These are phyloP conservation scores for Quercus lobata DNA, from an alignment of 331 rosid species.

Conservation along the genomic window DNA sequence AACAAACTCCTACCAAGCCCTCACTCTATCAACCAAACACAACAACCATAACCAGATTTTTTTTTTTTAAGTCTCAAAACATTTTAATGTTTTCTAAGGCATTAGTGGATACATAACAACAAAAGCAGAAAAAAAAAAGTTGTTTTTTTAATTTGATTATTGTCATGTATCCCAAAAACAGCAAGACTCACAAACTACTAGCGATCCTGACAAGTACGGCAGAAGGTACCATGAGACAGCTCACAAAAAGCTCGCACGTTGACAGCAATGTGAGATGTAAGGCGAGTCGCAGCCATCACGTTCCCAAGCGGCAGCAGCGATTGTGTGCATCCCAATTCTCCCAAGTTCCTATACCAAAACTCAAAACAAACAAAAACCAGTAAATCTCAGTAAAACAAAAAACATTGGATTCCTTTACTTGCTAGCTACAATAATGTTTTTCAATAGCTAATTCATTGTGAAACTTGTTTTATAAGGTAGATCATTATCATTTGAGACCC, in stretches of 20 bases:
- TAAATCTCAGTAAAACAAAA: neutral
- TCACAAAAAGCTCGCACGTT: conserved; percentile 65
- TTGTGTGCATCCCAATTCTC: conserved; percentile 73
- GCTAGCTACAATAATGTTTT: neutral
- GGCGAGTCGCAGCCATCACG: conserved; percentile 38
- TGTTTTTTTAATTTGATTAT: conserved; percentile 9
- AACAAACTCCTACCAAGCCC: conserved; percentile 39
- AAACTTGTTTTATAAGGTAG: too few species aligned
- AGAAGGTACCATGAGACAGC: conserved; percentile 96
- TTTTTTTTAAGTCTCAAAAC: neutral
- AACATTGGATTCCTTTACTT: neutral
- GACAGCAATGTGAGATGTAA: conserved; percentile 63
- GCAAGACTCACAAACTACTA: conserved; percentile 99
- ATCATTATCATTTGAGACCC: neutral
- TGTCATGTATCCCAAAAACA: conserved; percentile 52
- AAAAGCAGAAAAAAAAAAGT: conserved; percentile 7
- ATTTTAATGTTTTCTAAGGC: neutral
- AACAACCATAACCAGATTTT: conserved; percentile 15
- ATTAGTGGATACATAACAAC: neutral
- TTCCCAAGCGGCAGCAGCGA: conserved; percentile 61
- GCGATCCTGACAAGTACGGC: conserved; percentile 99
- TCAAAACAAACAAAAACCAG: neutral
- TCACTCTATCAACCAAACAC: conserved; percentile 23
- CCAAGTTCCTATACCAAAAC: conserved; percentile 53
- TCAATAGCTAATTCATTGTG: too few species aligned